phyloP scores from a whole-genome alignment of 2,329 filamentous ascomycete species.

The Neocucurbitaria cava region DNA sequence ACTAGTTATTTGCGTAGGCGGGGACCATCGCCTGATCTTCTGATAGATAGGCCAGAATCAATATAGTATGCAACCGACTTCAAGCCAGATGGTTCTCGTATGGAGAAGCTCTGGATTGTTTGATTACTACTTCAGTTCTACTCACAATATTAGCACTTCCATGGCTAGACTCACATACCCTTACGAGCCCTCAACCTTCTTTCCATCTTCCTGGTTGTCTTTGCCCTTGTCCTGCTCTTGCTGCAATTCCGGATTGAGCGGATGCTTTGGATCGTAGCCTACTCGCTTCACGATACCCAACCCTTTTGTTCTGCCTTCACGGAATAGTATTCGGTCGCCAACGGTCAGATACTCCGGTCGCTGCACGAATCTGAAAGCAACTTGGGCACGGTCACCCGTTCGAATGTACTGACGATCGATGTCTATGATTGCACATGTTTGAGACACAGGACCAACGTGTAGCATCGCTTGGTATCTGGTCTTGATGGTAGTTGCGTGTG shows the following conservation, averaged over 20 bases:
- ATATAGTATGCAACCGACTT: no score
- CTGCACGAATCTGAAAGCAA: slow-evolving; percentile 95
- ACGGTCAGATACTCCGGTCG: slow-evolving; percentile 89
- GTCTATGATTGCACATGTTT: slow-evolving; percentile 97
- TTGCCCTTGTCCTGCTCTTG: slow-evolving; percentile 31
- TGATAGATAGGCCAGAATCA: no score
- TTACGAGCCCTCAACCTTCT: slow-evolving; percentile 14
- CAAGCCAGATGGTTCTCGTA: background rate
- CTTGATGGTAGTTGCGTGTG: slow-evolving; percentile 96
- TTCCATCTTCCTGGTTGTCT: slow-evolving; percentile 15
- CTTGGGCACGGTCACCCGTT: slow-evolving; percentile 90
- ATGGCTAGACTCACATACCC: background rate
- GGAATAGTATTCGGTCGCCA: slow-evolving; percentile 88
- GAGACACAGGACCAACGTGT: slow-evolving; percentile 91
- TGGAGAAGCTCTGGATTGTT: no score
- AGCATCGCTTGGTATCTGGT: slow-evolving; percentile 98
- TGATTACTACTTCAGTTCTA: background rate
- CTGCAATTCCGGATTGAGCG: slow-evolving; percentile 46
- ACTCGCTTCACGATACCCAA: slow-evolving; percentile 92
- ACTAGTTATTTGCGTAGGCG: background rate
- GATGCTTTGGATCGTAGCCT: slow-evolving; percentile 75
- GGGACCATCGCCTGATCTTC: background rate
- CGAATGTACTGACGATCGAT: slow-evolving; percentile 96
- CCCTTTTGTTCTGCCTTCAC: slow-evolving; percentile 94
- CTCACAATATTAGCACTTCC: background rate